Evolutionary conservation across 352 stramenopile genomes (phyloP).

Genomic region (Saprolegnia parasitica): DNA sequence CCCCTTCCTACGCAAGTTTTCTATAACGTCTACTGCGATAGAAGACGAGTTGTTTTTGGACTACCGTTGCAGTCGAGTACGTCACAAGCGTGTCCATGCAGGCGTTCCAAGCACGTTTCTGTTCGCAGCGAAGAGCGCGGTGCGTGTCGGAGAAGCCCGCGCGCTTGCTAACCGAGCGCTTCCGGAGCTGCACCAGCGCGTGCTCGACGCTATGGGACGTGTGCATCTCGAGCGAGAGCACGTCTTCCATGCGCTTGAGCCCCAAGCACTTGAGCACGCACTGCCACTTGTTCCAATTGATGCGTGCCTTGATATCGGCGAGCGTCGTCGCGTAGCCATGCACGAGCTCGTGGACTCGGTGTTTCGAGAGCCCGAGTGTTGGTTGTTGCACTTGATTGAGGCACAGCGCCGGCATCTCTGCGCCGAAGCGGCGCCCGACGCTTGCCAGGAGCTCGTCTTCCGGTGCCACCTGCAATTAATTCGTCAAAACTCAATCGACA

Average conservation of each 20-base stretch:
- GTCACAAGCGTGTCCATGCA: slow-evolving; percentile 21
- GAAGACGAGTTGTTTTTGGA: too few species aligned
- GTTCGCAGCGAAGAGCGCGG: background rate
- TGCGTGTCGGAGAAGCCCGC: slow-evolving; percentile 16
- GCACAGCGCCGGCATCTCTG: too few species aligned
- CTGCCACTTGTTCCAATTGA: slow-evolving; percentile 29
- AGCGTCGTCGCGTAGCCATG: slow-evolving; percentile 23
- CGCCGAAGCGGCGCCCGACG: too few species aligned
- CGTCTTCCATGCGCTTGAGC: slow-evolving; percentile 27
- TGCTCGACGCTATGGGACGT: slow-evolving; percentile 8
- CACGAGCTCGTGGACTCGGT: slow-evolving; percentile 15
- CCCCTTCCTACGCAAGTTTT: too few species aligned
- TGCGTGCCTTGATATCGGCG: background rate
- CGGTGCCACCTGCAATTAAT: too few species aligned
- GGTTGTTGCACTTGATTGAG: background rate
- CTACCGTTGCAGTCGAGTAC: background rate
- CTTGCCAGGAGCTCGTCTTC: too few species aligned
- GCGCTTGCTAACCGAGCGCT: slow-evolving; percentile 5
- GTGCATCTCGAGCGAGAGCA: slow-evolving; percentile 21
- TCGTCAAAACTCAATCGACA: too few species aligned
- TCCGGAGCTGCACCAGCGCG: slow-evolving; percentile 12
- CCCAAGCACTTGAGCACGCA: slow-evolving; percentile 27
- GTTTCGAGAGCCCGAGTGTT: background rate
- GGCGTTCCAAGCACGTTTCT: slow-evolving; percentile 7
- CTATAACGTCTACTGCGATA: too few species aligned